Percentiles rank a stretch among this genome's conserved stretches.
These are phyloP conservation scores for Dalechampia spathulata DNA, from an alignment of 441 rosid species.

Conservation along the genomic window DNA sequence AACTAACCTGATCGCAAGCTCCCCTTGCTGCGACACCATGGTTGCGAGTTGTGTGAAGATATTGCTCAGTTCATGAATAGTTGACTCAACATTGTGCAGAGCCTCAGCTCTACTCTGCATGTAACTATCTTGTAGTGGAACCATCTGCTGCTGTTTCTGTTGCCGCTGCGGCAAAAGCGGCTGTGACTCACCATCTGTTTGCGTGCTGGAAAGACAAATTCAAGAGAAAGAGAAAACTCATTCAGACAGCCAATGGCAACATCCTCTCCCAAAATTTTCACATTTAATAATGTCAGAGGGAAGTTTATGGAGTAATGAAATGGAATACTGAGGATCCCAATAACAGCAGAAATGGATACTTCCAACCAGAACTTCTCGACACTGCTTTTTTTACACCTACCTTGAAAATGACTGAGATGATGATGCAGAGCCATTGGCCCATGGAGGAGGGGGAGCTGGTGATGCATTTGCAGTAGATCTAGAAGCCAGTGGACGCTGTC, in stretches of 20 bases:
- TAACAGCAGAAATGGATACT: not conserved
- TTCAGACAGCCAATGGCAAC: not conserved
- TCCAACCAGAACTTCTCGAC: not conserved
- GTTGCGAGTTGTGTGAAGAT: slow-evolving; percentile 87
- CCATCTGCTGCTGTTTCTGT: slow-evolving; percentile 60
- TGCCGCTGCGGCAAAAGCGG: slow-evolving; percentile 61
- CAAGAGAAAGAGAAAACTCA: not conserved
- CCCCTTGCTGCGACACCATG: slow-evolving; percentile 95
- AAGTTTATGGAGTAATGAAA: not conserved
- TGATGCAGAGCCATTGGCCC: slow-evolving; percentile 72
- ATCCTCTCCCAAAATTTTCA: not conserved
- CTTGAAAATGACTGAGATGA: slow-evolving; percentile 58
- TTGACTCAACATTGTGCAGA: slow-evolving; percentile 85
- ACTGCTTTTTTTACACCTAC: slow-evolving; percentile 23
- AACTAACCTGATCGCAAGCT: slow-evolving; percentile 82
- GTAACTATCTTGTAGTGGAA: slow-evolving; percentile 82
- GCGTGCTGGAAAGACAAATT: slow-evolving; percentile 38
- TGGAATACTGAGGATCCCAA: not conserved
- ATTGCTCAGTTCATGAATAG: slow-evolving; percentile 82
- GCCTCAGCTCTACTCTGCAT: slow-evolving; percentile 98
- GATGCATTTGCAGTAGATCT: slow-evolving; percentile 47
- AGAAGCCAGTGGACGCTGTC: slow-evolving; percentile 84
- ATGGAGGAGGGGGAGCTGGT: slow-evolving; percentile 61
- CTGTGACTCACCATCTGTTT: slow-evolving; percentile 56
- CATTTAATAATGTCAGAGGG: not conserved